Conservation (phyloP, 202 grass and related monocot genomes). For the Zoysia matrella region DNA sequence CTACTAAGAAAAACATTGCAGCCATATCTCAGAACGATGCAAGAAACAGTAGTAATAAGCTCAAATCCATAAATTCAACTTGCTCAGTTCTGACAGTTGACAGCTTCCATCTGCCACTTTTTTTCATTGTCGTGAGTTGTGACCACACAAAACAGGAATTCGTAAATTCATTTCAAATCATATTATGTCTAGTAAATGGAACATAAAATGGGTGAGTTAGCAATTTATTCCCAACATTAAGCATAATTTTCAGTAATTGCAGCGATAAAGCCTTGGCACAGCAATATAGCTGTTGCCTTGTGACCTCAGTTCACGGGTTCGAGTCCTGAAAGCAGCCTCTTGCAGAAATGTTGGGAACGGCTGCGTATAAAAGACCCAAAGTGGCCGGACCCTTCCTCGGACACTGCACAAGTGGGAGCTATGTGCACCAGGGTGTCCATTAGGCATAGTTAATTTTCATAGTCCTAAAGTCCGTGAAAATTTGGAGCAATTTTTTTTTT, state of each 20-base stretch:
- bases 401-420: too few species aligned
- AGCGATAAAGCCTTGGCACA: too few species aligned
- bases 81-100: conserved; percentile 9
- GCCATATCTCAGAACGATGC: conserved; percentile 15
- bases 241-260: not conserved
- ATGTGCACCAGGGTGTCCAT: too few species aligned
- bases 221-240: conserved; percentile 6
- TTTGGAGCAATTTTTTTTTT: not conserved
- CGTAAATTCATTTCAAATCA: conserved; percentile 14
- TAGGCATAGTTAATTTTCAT: not conserved
- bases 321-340: too few species aligned
- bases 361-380: too few species aligned
- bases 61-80: conserved; percentile 12
- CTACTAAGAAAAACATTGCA: conserved; percentile 3
- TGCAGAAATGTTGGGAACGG: too few species aligned
- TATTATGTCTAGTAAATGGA: conserved; percentile 18
- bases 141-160: too few species aligned
- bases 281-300: too few species aligned
- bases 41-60: conserved; percentile 17
- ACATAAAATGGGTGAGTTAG: conserved; percentile 21
- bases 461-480: not conserved
- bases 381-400: too few species aligned
- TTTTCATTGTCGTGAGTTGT: conserved; percentile 8
- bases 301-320: too few species aligned
- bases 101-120: not conserved